A percentile compares a stretch with the other conserved stretches of the same genome.
These are phyloP conservation scores for Oldenlandia corymbosa DNA, from an alignment of 257 asterid species.

Conservation along the genomic window DNA sequence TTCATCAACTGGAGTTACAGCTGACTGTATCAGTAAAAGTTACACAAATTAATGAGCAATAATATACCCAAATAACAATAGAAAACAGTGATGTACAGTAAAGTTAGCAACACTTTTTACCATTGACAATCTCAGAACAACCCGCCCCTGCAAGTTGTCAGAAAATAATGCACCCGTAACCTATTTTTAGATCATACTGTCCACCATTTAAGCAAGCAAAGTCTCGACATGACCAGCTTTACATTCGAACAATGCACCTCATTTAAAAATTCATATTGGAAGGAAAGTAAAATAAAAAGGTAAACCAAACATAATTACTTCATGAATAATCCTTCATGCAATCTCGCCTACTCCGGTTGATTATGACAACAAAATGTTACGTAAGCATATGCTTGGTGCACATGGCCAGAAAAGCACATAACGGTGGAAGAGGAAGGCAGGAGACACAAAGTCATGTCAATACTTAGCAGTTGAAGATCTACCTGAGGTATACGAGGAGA, in stretches of 20 bases:
- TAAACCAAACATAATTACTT: neutral
- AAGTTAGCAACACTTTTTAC: too few species aligned
- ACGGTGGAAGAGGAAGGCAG: neutral
- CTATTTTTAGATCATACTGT: neutral
- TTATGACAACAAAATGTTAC: too few species aligned
- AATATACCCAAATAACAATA: neutral
- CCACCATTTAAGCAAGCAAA: neutral
- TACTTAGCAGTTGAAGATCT: conserved; percentile 6
- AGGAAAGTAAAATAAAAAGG: neutral
- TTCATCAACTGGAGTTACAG: conserved; percentile 73
- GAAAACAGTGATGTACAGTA: neutral
- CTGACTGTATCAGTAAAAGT: conserved; percentile 44
- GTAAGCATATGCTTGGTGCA: too few species aligned
- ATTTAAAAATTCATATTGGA: neutral
- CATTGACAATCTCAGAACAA: neutral
- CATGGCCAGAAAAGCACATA: neutral
- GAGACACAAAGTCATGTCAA: neutral
- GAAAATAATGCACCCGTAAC: neutral
- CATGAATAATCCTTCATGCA: too few species aligned
- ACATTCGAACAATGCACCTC: neutral
- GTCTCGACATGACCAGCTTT: neutral
- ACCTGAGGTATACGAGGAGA: conserved; percentile 78
- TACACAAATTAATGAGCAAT: neutral
- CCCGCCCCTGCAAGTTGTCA: neutral
- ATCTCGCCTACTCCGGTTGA: too few species aligned